Conservation (phyloP, 106 monocot species). For the Triglochin maritima region DNA sequence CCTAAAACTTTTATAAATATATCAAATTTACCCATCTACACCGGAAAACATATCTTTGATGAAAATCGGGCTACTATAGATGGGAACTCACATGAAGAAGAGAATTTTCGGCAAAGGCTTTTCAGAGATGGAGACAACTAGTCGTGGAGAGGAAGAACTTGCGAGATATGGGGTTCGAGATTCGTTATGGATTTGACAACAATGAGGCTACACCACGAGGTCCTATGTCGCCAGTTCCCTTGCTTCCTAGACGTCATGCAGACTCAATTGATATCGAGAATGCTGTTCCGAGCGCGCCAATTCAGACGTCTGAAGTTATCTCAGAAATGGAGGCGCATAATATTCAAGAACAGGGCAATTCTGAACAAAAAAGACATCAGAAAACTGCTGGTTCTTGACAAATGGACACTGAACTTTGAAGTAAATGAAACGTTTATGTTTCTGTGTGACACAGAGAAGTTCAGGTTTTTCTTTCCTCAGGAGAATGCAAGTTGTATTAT, state of each 20-base stretch:
- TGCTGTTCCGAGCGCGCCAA: background rate
- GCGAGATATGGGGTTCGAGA: background rate
- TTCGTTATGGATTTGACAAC: constrained; percentile 3
- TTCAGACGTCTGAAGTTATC: background rate
- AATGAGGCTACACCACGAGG: constrained; percentile 5
- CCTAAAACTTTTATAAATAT: background rate
- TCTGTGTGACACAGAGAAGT: no score
- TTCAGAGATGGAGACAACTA: constrained; percentile 26
- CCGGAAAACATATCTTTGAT: background rate
- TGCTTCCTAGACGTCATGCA: constrained; percentile 19
- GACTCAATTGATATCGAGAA: constrained; percentile 23
- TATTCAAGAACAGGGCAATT: background rate
- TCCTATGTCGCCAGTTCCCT: constrained; percentile 16
- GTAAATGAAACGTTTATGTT: no score
- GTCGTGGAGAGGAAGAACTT: constrained; percentile 28
- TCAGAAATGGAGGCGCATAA: background rate
- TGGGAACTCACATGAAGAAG: constrained; percentile 50
- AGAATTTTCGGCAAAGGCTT: constrained; percentile 32
- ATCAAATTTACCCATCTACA: background rate
- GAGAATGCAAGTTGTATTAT: no score
- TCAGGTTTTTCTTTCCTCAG: no score
- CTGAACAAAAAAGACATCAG: background rate
- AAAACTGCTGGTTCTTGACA: no score
- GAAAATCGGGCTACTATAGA: constrained; percentile 5
- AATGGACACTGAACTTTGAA: no score